Base-by-base conservation (phyloP, 371 early-diverging fungal species). In the Apophysomyces ossiformis region DNA sequence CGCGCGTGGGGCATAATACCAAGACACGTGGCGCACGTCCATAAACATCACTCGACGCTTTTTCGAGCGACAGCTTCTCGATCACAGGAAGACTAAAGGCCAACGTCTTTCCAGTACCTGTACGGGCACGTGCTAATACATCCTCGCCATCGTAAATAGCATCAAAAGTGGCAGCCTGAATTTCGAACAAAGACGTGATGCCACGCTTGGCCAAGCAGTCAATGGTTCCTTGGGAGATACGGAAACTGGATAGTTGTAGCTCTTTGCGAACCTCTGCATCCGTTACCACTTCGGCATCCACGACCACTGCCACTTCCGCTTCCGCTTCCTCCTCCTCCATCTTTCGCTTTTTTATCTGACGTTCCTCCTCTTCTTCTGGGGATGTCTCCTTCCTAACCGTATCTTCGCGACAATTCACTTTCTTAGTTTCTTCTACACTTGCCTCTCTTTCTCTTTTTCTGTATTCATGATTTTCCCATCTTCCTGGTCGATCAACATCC, bases 101-200 rank as follows among this genome's bases (percentile, higher is more conserved):
- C 56, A 96, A 82, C 0, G 96, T 96, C 77, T 96, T 96, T 65
- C 97, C 97, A 1, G 96, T 95, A 71, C 99, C 99, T 4, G 99
- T 99, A 67, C 95, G 89, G 4, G 99, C 99, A 63, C 97, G 90
- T 37, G 93, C 96, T 41, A 99, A 84, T 13, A 99, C 80, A 77
- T 98, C 96, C 57, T 91, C 86, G 44, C 97, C 97, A 57, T 93
- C 91, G 64, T 85, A 85, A 61, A 96, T 90, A 35, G 90, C 91
- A 59, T 87, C 81, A 72, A 94, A 89, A 4, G 94, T 93, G 63
- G 91, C 92, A 32, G 95, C 93, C 75, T 97, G 97, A 63, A 97
- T 97, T 11, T 96, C 96, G 76, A 96, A 97, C 58, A 97, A 82
- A 2, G 90, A 83, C 16, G 78, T 82, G 64, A 96, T 91, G 39